Conservation (phyloP, 805 yeast genomes). For the Yamadazyma olivae region DNA sequence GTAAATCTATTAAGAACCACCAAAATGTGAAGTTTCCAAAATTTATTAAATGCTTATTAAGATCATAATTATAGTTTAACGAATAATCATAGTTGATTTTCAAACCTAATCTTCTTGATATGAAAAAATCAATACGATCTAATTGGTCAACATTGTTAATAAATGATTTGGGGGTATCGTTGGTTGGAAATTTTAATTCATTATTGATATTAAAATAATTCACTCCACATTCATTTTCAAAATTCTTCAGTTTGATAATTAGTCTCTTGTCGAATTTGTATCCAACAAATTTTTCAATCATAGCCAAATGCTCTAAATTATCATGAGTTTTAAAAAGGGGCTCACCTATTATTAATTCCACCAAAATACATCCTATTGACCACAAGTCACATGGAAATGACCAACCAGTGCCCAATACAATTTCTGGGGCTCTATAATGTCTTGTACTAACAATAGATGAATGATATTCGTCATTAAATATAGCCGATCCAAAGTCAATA, state of each 20-base stretch:
- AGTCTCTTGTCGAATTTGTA: conserved; percentile 44
- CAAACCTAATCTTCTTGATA: conserved; percentile 40
- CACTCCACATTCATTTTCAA: conserved; percentile 40
- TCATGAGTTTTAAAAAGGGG: conserved; percentile 95
- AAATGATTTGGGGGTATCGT: conserved; percentile 37
- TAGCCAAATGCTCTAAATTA: conserved; percentile 87
- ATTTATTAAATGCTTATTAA: conserved; percentile 40
- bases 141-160: conserved; percentile 37
- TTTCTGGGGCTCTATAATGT: conserved; percentile 97
- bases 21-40: conserved; percentile 73
- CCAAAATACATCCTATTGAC: conserved; percentile 93
- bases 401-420: conserved; percentile 94
- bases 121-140: conserved; percentile 41
- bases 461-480: conserved; percentile 92
- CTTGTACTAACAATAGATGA: conserved; percentile 89
- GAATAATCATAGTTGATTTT: conserved; percentile 38
- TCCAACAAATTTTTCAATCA: conserved; percentile 83
- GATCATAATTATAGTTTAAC: conserved; percentile 35
- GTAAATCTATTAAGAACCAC: conserved; percentile 62
- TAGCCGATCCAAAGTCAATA: conserved; percentile 97
- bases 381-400: conserved; percentile 95
- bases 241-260: conserved; percentile 31
- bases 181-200: conserved; percentile 30
- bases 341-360: conserved; percentile 90
- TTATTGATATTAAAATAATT: conserved; percentile 24